Evolutionary conservation across 2,329 filamentous ascomycete species (phyloP).

Genomic region (Nakataea oryzae): DNA sequence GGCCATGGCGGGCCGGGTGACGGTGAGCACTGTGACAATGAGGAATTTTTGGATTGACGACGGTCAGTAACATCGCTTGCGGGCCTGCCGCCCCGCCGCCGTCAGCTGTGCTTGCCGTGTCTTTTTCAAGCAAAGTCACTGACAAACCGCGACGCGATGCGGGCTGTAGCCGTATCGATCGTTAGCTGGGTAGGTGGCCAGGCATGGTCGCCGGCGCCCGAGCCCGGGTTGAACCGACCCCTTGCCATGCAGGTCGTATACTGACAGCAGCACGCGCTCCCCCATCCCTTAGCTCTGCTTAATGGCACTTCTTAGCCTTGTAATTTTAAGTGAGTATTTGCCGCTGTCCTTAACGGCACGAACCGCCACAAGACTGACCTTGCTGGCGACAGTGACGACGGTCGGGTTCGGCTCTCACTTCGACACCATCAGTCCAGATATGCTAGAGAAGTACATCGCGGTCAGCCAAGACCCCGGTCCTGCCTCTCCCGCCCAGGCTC

Average conservation of each 20-base stretch:
- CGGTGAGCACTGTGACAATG: background rate
- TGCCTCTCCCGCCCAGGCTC: background rate
- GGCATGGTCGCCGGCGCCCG: too few species aligned
- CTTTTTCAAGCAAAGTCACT: background rate
- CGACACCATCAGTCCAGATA: background rate
- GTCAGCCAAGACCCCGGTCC: background rate
- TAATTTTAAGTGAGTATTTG: background rate
- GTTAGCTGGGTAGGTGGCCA: background rate
- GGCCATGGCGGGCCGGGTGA: background rate
- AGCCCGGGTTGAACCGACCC: background rate
- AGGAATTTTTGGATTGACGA: slow-evolving; percentile 1
- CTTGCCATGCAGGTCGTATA: background rate
- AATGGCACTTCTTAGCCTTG: background rate
- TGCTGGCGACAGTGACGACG: background rate
- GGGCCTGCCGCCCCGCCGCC: too few species aligned
- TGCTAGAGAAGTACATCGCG: background rate
- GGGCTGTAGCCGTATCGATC: background rate
- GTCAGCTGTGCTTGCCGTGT: background rate
- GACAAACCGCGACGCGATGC: background rate
- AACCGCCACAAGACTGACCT: background rate
- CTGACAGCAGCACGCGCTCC: background rate
- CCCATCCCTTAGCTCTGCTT: background rate
- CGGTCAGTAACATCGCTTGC: background rate
- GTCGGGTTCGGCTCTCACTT: background rate
- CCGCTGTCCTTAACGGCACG: background rate